A percentile compares a stretch with the other conserved stretches of the same genome.
These are phyloP conservation scores for Penicillium maclennaniae DNA, from an alignment of 495 filamentous ascomycete species.

Conservation along the genomic window DNA sequence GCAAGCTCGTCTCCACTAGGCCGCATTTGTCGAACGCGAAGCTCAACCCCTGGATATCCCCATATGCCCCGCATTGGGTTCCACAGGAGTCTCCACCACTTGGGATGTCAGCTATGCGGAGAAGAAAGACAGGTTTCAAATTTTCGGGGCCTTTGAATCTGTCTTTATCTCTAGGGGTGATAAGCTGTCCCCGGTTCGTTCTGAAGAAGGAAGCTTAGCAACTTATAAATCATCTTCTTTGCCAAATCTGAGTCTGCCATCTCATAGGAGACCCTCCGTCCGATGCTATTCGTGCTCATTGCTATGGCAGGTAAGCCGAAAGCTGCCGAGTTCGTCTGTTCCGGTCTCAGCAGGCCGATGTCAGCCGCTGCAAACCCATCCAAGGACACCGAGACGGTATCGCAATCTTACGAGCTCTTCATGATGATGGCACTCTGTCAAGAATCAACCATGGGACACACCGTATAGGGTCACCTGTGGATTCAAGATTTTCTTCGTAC, in stretches of 20 bases:
- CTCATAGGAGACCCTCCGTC: no score
- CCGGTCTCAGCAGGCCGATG: neutral
- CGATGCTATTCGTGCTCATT: neutral
- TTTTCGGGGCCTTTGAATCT: neutral
- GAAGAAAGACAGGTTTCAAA: neutral
- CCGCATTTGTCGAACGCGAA: neutral
- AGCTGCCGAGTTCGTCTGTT: neutral
- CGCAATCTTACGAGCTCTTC: neutral
- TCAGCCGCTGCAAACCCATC: neutral
- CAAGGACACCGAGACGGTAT: neutral
- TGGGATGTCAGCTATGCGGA: neutral
- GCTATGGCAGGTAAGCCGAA: neutral
- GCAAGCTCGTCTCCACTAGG: neutral
- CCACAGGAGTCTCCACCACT: neutral
- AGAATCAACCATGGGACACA: no score
- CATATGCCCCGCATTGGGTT: conserved; percentile 3
- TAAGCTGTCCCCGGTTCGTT: neutral
- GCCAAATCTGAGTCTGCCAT: neutral
- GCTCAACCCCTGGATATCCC: neutral
- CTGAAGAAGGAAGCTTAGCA: neutral
- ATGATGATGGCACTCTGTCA: neutral
- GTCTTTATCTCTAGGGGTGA: no score
- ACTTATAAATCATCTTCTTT: neutral
- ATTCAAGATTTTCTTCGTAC: no score
- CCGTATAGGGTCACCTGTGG: no score